phyloP scores from a whole-genome alignment of 345 rosid species.

The Turnera subulata region DNA sequence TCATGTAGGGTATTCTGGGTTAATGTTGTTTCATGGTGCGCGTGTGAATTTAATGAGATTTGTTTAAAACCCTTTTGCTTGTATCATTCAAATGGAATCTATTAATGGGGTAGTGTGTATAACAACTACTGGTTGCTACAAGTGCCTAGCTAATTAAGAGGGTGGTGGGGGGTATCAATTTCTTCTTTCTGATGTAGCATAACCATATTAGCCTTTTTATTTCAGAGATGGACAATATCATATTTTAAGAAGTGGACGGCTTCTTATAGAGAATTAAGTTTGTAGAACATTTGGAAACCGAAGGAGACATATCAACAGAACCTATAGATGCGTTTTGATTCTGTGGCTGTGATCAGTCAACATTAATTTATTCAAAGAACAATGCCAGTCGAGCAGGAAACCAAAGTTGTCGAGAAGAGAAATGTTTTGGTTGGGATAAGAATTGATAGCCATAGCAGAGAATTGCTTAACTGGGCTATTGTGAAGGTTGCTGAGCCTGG shows the following conservation, averaged over 20 bases:
- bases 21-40: slow-evolving; percentile 6
- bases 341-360: slow-evolving; percentile 10
- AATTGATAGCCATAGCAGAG: slow-evolving; percentile 56
- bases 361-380: slow-evolving; percentile 5
- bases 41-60: slow-evolving; percentile 7
- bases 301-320: slow-evolving; percentile 12
- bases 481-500: slow-evolving; percentile 81
- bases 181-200: background rate
- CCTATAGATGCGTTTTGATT: too few species aligned
- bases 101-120: slow-evolving; percentile 23
- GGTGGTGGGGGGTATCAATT: slow-evolving; percentile 1
- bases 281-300: slow-evolving; percentile 21
- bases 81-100: slow-evolving; percentile 15
- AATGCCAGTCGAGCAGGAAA: slow-evolving; percentile 39
- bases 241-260: slow-evolving; percentile 11
- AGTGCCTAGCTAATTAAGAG: background rate
- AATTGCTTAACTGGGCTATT: slow-evolving; percentile 73
- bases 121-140: background rate
- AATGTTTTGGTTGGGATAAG: slow-evolving; percentile 67
- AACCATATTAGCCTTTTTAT: slow-evolving; percentile 4
- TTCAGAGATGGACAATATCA: slow-evolving; percentile 27
- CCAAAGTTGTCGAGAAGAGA: slow-evolving; percentile 32
- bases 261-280: slow-evolving; percentile 10
- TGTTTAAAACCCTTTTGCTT: slow-evolving; percentile 1
- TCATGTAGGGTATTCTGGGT: background rate